Conservation (phyloP, 1,284 basidiomycete genomes). For the Tremellales sp. region DNA sequence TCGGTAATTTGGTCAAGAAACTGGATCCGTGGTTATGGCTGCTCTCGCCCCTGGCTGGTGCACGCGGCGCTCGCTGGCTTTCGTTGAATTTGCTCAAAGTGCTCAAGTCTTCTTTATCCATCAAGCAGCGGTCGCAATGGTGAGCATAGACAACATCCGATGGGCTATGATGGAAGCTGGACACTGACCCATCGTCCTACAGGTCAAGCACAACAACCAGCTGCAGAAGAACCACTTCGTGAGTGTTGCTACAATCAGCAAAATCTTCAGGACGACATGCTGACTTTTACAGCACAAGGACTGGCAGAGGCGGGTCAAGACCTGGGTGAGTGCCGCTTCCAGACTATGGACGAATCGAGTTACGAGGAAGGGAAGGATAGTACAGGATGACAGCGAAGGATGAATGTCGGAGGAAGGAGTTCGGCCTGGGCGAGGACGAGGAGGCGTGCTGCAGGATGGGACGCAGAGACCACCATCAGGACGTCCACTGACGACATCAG, state of each 20-base stretch:
- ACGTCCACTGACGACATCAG: slow-evolving; percentile 64
- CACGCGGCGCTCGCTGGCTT: not conserved
- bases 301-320: slow-evolving; percentile 58
- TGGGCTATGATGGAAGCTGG: not conserved
- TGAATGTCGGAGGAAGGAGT: too few species aligned
- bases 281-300: slow-evolving; percentile 66
- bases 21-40: not conserved
- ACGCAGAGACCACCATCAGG: too few species aligned
- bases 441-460: too few species aligned
- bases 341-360: not conserved
- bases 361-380: slow-evolving; percentile 3
- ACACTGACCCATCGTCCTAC: slow-evolving; percentile 12
- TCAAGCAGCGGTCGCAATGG: not conserved
- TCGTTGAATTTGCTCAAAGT: not conserved
- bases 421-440: too few species aligned
- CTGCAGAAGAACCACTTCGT: slow-evolving; percentile 38
- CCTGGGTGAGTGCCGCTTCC: slow-evolving; percentile 30
- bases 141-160: too few species aligned
- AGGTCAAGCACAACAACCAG: slow-evolving; percentile 43
- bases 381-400: too few species aligned
- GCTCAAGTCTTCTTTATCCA: not conserved
- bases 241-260: not conserved
- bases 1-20: slow-evolving; percentile 16
- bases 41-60: not conserved
- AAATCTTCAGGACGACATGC: too few species aligned